Conservation (phyloP, 768 basidiomycete species). For the Leccinum pellstonianum region DNA sequence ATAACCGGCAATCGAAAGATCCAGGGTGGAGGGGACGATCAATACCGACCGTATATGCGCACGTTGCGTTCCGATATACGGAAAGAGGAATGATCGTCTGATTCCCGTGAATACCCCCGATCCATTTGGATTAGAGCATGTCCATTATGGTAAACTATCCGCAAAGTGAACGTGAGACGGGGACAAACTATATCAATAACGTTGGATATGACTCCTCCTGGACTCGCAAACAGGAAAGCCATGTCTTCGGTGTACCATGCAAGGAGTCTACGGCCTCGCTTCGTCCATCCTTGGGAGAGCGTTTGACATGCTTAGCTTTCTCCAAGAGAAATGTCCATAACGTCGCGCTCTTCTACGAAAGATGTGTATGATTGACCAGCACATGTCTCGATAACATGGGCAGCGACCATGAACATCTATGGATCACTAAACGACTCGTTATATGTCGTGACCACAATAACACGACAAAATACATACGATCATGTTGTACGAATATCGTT, state of each 20-base stretch:
- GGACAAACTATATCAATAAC: conserved; percentile 41
- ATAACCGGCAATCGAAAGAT: conserved; percentile 36
- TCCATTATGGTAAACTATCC: conserved; percentile 21
- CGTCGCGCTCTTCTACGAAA: conserved; percentile 42
- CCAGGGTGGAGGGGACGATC: neutral
- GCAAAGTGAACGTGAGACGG: neutral
- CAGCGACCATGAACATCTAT: conserved; percentile 40
- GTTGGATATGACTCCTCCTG: conserved; percentile 45
- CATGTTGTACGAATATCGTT: conserved; percentile 40
- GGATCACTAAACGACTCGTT: neutral
- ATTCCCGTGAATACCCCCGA: conserved; percentile 32
- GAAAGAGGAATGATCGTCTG: conserved; percentile 33
- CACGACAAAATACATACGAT: conserved; percentile 22
- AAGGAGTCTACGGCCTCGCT: conserved; percentile 36
- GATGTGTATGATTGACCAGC: conserved; percentile 34
- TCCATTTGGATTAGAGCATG: conserved; percentile 33
- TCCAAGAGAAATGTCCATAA: conserved; percentile 37
- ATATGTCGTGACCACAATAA: neutral
- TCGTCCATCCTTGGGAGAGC: conserved; percentile 35
- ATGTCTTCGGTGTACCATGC: conserved; percentile 27
- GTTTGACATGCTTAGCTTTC: conserved; percentile 34
- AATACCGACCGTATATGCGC: conserved; percentile 22
- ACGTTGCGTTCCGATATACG: conserved; percentile 31
- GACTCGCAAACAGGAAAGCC: conserved; percentile 32
- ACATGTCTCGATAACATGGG: conserved; percentile 36